Base-by-base conservation (phyloP, 2,329 filamentous ascomycete genomes). In the Hymenoscyphus occultus region DNA sequence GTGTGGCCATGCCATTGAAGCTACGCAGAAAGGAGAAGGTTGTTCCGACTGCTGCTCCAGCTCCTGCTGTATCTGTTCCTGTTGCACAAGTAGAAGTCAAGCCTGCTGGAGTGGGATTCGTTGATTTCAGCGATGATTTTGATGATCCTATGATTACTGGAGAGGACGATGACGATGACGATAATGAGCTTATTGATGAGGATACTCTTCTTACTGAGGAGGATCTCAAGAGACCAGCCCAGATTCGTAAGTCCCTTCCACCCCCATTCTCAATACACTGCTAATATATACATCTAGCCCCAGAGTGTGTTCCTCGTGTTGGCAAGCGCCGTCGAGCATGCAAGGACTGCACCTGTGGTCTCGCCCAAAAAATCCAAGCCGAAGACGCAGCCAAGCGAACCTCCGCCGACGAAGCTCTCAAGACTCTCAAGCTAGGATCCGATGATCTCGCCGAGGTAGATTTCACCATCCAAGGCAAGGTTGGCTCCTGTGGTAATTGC, bases 381-480 rank as follows among this genome's bases (percentile, higher is more conserved):
- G 92, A 98, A 80, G 95, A 98, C 77, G 82, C 82, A 56, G 83
- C 83, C 7, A 88, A 86, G 73, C 84, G 92, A 64, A 79, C 80
- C 7, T 80, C 83, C 28, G 90, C 90, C 39, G 89, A 92, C 73
- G 80, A 79, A 14, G 77, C 80, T 54, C 82, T 92, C 59, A 86
- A 88, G 74, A 82, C 87, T 22, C 80, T 92, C 68, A 91, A 90
- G 78, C 82, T 97, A 61, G 86, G 84, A 60, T 81, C 86, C 0
- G 88, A 92, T 72, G 95, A 99, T 75, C 80, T 99, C 59, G 88
- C 86, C 61, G 94, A 98, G 78, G 84, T 98, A 9, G 95, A 99
- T 78, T 98, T 99, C 76, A 99, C 95, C 0, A 92, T 98, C n/a
- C 85, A 96, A 78, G 95, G 95, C 72, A 98, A 97, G 81, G 91